Conservation (phyloP, 2,329 filamentous ascomycete species). For the Aspergillus sojae region DNA sequence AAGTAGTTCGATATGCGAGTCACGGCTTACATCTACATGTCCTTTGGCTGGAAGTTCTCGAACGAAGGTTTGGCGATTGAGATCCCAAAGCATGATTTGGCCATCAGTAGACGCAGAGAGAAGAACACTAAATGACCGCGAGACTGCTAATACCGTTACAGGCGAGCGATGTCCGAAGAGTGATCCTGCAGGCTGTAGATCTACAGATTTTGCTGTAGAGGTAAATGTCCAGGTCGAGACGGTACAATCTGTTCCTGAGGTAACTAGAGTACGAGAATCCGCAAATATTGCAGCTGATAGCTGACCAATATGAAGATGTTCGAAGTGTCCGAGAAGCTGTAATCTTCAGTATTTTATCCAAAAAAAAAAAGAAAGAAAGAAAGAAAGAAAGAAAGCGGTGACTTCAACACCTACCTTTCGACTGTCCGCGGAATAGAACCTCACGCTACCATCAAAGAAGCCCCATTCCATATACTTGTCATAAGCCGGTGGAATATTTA, state of each 20-base stretch:
- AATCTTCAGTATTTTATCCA: not conserved
- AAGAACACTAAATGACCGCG: conserved; percentile 84
- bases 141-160: conserved; percentile 79
- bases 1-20: not conserved
- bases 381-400: not conserved
- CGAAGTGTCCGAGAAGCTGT: conserved; percentile 77
- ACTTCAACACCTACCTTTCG: conserved; percentile 61
- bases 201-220: conserved; percentile 67
- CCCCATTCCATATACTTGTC: conserved; percentile 97
- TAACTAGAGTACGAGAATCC: conserved; percentile 87
- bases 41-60: conserved; percentile 67
- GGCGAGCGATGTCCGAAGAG: conserved; percentile 89
- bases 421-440: conserved; percentile 84
- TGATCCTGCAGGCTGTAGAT: conserved; percentile 75
- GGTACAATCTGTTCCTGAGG: conserved; percentile 88
- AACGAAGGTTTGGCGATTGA: conserved; percentile 87
- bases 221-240: conserved; percentile 81
- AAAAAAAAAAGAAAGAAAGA: not conserved
- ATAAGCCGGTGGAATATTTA: conserved; percentile 83
- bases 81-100: conserved; percentile 86
- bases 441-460: conserved; percentile 87
- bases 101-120: conserved; percentile 82
- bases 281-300: conserved; percentile 82
- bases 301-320: conserved; percentile 91
- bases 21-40: conserved; percentile 47